These are phyloP conservation scores for Colletotrichum horii DNA, from an alignment of 2,329 filamentous ascomycete species.

Conservation along the genomic window DNA sequence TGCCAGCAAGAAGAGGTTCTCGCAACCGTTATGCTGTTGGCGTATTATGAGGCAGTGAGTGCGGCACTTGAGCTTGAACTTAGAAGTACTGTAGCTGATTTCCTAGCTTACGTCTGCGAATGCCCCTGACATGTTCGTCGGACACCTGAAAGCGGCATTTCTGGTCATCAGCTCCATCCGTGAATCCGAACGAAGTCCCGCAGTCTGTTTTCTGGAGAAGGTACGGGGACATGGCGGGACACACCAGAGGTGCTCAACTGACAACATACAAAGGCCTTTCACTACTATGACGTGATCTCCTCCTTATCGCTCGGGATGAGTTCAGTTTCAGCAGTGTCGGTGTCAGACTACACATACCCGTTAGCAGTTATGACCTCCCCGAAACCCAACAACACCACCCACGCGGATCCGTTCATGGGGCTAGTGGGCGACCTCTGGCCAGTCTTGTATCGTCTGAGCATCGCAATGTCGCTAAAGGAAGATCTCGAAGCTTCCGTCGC, in stretches of 20 bases:
- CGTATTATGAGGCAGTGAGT: neutral
- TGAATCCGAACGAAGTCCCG: neutral
- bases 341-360: neutral
- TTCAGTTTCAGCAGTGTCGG: accelerated
- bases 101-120: neutral
- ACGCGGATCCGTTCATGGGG: neutral
- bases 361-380: accelerated
- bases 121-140: neutral
- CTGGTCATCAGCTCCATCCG: neutral
- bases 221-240: accelerated
- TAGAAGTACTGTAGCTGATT: neutral
- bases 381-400: accelerated
- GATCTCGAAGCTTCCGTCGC: neutral
- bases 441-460: neutral
- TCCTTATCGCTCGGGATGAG: neutral
- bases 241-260: accelerated
- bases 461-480: neutral
- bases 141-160: neutral
- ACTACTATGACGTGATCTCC: neutral
- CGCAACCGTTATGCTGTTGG: neutral
- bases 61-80: accelerated
- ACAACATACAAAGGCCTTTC: neutral
- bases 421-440: neutral
- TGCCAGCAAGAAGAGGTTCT: neutral
- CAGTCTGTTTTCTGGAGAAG: neutral